Conservation (phyloP, 495 filamentous ascomycete species). For the Hypomontagnella submonticulosa region DNA sequence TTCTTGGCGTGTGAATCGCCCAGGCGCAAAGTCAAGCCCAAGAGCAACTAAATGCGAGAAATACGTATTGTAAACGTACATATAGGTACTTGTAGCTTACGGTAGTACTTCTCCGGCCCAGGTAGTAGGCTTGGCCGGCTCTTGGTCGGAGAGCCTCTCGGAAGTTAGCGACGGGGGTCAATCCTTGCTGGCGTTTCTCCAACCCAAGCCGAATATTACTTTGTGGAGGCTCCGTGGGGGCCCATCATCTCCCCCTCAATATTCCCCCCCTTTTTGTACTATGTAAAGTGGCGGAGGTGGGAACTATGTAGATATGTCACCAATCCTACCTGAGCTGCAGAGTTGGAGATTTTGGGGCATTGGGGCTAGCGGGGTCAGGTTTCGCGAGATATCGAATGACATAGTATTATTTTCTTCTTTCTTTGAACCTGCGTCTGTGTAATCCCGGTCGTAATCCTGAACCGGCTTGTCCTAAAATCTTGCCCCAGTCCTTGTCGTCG, state of each 20-base stretch:
- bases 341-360: slow-evolving; percentile 36
- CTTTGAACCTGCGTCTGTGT: not conserved
- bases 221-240: slow-evolving; percentile 35
- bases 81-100: too few relatives aligned
- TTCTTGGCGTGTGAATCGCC: not conserved
- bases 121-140: slow-evolving; percentile 23
- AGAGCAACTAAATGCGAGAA: not conserved
- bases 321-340: slow-evolving; percentile 25
- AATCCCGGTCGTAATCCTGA: not conserved
- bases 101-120: too few relatives aligned
- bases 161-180: slow-evolving; percentile 4
- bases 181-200: slow-evolving; percentile 21
- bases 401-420: not conserved
- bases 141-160: slow-evolving; percentile 33
- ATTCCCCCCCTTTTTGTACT: slow-evolving; percentile 7
- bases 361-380: slow-evolving; percentile 35
- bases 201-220: not conserved
- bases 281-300: slow-evolving; percentile 1
- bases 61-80: too few relatives aligned
- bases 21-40: slow-evolving; percentile 1
- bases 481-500: not conserved
- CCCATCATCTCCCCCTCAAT: slow-evolving; percentile 10
- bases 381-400: slow-evolving; percentile 14
- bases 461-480: not conserved
- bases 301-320: slow-evolving; percentile 25